Percentiles rank a stretch among this genome's conserved stretches.
phyloP scores from a whole-genome alignment of 108 stramenopile genomes.

The Pseudonitzschia pungens region DNA sequence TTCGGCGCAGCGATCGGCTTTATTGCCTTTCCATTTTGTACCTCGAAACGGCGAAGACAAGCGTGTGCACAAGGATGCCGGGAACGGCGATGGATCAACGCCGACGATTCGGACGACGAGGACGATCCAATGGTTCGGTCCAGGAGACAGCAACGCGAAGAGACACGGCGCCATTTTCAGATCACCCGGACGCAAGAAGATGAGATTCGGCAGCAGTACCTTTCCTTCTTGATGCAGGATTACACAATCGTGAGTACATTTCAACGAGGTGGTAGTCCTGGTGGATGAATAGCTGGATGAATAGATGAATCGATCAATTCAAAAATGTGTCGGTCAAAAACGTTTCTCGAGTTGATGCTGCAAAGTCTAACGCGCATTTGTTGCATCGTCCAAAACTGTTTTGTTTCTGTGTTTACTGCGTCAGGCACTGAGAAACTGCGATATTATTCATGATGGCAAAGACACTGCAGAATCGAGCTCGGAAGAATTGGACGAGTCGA shows the following conservation, averaged over 20 bases:
- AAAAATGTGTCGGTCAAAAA: too few relatives aligned
- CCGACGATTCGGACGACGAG: conserved; percentile 13
- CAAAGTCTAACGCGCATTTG: neutral
- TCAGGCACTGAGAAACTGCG: neutral
- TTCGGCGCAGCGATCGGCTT: conserved; percentile 8
- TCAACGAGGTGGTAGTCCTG: too few relatives aligned
- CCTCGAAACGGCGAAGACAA: conserved; percentile 10
- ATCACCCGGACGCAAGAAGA: conserved; percentile 33
- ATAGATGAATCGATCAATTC: neutral
- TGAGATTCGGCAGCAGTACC: conserved; percentile 36
- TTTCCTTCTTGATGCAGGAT: conserved; percentile 19
- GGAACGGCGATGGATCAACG: conserved; percentile 27
- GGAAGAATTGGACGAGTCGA: neutral
- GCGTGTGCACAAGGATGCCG: conserved; percentile 20
- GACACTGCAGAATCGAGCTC: neutral
- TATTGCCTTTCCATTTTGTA: conserved; percentile 22
- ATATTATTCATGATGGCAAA: neutral
- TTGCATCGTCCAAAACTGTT: neutral
- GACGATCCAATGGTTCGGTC: neutral
- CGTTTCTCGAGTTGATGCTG: neutral
- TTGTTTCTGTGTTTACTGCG: neutral
- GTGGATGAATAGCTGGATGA: too few relatives aligned
- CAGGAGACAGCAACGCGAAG: conserved; percentile 13
- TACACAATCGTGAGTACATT: conserved; percentile 27
- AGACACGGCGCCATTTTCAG: conserved; percentile 2